These are phyloP conservation scores for Cadophora gregata DNA, from an alignment of 2,329 filamentous ascomycete genomes.

Conservation along the genomic window DNA sequence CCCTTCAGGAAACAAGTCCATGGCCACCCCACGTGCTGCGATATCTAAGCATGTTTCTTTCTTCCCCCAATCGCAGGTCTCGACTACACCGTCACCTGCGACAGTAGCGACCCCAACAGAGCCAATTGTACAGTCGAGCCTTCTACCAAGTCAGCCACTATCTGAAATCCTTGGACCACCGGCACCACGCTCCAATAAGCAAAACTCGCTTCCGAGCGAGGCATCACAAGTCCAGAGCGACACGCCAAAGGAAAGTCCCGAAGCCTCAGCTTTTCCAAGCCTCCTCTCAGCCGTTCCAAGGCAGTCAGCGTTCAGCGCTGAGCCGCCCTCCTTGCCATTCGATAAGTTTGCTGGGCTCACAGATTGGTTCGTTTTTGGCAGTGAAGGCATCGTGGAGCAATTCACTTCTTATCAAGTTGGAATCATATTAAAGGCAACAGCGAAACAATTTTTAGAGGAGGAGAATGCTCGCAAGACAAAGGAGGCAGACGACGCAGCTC, in stretches of 20 bases:
- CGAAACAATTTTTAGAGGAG: constrained; percentile 33
- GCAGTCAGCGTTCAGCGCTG: background rate
- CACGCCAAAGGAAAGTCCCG: background rate
- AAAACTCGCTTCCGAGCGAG: background rate
- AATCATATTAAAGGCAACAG: constrained; percentile 32
- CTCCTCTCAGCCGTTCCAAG: background rate
- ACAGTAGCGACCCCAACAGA: background rate
- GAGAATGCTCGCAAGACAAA: constrained; percentile 28
- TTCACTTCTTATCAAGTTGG: constrained; percentile 39
- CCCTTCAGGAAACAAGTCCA: background rate
- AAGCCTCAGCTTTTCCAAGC: background rate
- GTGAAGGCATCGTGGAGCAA: constrained; percentile 44
- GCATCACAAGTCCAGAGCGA: background rate
- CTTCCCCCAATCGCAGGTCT: background rate
- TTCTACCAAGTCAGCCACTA: background rate
- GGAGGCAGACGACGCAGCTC: constrained; percentile 35
- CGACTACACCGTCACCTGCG: background rate
- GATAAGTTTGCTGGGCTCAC: constrained; percentile 22
- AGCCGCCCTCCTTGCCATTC: background rate
- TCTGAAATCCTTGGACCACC: constrained; percentile 7
- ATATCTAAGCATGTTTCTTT: background rate
- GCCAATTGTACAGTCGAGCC: background rate
- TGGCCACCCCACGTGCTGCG: background rate
- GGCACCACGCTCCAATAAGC: background rate
- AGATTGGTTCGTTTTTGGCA: constrained; percentile 41